Evolutionary conservation across 768 basidiomycete species (phyloP).

Genomic region (Pleurotus pulmonarius): DNA sequence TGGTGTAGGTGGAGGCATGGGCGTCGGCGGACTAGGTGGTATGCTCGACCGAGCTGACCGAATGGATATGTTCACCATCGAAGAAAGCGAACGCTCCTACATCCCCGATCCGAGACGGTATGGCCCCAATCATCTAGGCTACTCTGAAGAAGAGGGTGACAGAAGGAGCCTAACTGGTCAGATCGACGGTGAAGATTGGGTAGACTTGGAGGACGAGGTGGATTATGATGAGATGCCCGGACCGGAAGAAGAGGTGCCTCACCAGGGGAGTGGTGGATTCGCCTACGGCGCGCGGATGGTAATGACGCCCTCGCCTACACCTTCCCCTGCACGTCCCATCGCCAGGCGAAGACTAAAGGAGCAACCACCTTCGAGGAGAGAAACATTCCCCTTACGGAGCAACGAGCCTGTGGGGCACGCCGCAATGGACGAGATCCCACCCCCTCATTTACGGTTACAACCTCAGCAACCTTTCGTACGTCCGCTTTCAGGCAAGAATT

Average conservation of each 20-base stretch:
- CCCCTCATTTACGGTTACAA: conserved; percentile 68
- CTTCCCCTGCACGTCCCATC: conserved; percentile 32
- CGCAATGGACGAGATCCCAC: conserved; percentile 39
- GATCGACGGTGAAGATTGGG: conserved; percentile 49
- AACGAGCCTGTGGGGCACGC: conserved; percentile 19
- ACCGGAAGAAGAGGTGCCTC: not conserved
- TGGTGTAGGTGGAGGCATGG: conserved; percentile 5
- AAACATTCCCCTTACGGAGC: conserved; percentile 61
- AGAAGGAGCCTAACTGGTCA: conserved; percentile 20
- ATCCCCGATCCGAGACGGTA: conserved; percentile 52
- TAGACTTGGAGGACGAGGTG: conserved; percentile 36
- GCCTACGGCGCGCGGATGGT: not conserved
- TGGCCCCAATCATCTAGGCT: conserved; percentile 48
- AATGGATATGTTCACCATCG: conserved; percentile 7
- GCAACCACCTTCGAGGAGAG: conserved; percentile 38
- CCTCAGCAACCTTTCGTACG: conserved; percentile 68
- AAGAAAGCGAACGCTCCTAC: conserved; percentile 20
- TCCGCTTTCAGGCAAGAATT: conserved; percentile 68
- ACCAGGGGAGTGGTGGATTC: not conserved
- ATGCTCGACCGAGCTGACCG: conserved; percentile 4
- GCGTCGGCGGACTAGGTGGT: conserved; percentile 4
- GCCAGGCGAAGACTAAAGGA: conserved; percentile 33
- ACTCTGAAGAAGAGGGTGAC: conserved; percentile 5
- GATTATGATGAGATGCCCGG: conserved; percentile 11
- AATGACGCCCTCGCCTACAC: conserved; percentile 14